Conservation (phyloP, 202 grass and related monocot species). For the Hordeum pubiflorum region DNA sequence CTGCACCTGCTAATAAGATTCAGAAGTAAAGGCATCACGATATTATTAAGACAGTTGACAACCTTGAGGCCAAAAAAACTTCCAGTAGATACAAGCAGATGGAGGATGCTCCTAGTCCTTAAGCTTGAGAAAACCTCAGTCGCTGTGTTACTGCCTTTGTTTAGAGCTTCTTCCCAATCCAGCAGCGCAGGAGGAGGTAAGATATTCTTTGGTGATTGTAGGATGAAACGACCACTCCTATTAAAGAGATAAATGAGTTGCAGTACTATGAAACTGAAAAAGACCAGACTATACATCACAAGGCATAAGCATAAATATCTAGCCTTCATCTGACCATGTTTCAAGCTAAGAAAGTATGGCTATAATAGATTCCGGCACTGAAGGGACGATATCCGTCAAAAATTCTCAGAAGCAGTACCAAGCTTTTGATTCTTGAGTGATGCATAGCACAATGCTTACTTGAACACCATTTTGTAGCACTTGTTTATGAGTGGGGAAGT, state of each 20-base stretch:
- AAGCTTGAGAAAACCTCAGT: slow-evolving; percentile 70
- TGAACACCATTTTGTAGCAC: not conserved
- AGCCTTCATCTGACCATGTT: not conserved
- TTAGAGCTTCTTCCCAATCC: slow-evolving; percentile 73
- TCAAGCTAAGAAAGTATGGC: not conserved
- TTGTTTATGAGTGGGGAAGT: not conserved
- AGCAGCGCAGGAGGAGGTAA: slow-evolving; percentile 42
- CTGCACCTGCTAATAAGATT: not conserved
- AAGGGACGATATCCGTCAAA: not conserved
- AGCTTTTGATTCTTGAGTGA: not conserved
- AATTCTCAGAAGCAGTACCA: not conserved
- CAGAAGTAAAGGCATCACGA: slow-evolving; percentile 3
- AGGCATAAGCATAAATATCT: slow-evolving; percentile 11
- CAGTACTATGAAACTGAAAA: slow-evolving; percentile 20
- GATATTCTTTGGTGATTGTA: slow-evolving; percentile 81
- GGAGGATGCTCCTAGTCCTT: slow-evolving; percentile 87
- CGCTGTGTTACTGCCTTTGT: slow-evolving; percentile 52
- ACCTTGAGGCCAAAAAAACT: slow-evolving; percentile 90
- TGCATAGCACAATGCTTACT: not conserved
- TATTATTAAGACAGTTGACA: slow-evolving; percentile 17
- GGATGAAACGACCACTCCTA: slow-evolving; percentile 74
- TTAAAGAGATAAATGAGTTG: slow-evolving; percentile 23
- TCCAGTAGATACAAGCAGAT: slow-evolving; percentile 71
- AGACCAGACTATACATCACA: not conserved
- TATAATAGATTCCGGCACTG: slow-evolving; percentile 3